Evolutionary conservation across 2,329 filamentous ascomycete species (phyloP).

Genomic region (Aspergillus hortae): DNA sequence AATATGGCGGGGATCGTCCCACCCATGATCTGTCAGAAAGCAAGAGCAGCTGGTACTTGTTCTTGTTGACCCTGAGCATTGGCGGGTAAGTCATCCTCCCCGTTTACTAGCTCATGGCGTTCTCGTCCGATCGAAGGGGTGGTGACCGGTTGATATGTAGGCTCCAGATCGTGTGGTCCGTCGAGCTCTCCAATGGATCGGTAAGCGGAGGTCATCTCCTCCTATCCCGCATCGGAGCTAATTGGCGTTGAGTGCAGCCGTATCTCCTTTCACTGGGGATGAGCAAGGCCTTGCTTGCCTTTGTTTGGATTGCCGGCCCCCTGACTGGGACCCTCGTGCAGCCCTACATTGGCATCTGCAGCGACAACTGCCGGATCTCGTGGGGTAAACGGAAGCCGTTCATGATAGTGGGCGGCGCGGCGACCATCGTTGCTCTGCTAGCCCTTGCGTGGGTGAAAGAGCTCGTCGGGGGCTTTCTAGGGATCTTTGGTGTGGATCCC

Average conservation of each 20-base stretch:
- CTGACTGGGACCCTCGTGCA: slow-evolving; percentile 75
- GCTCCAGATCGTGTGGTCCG: slow-evolving; percentile 91
- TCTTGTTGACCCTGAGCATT: slow-evolving; percentile 80
- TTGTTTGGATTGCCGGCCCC: slow-evolving; percentile 82
- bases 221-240: neutral
- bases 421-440: slow-evolving; percentile 65
- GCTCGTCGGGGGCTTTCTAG: slow-evolving; percentile 64
- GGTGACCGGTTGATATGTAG: slow-evolving; percentile 35
- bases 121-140: neutral
- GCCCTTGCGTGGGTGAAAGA: slow-evolving; percentile 72
- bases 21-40: slow-evolving; percentile 50
- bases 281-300: slow-evolving; percentile 76
- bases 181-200: slow-evolving; percentile 90
- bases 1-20: slow-evolving; percentile 34
- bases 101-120: neutral
- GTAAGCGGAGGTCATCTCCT: slow-evolving; percentile 36
- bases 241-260: slow-evolving; percentile 42
- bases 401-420: slow-evolving; percentile 66
- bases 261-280: slow-evolving; percentile 76
- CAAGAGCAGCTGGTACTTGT: slow-evolving; percentile 81
- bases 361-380: slow-evolving; percentile 68
- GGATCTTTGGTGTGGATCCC: slow-evolving; percentile 67
- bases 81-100: slow-evolving; percentile 55
- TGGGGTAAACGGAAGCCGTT: slow-evolving; percentile 82
- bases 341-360: slow-evolving; percentile 77